A percentile compares a stretch with the other conserved stretches of the same genome.
Evolutionary conservation across 257 asterid genomes (phyloP).

Genomic region (Fraxinus quadrangulata): DNA sequence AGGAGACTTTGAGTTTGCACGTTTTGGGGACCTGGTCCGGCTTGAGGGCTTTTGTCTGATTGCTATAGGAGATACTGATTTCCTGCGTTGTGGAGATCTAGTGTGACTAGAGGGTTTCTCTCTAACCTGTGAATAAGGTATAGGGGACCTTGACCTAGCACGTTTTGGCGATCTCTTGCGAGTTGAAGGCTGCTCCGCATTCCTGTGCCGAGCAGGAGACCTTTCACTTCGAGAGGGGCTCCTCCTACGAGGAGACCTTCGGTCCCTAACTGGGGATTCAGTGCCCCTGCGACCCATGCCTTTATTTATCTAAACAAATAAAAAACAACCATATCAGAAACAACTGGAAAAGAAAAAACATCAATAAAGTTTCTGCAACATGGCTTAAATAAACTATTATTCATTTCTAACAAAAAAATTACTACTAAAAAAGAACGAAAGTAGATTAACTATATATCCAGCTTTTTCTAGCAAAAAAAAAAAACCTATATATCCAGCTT

Average conservation of each 20-base stretch:
- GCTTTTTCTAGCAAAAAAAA: background rate
- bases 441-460: background rate
- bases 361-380: background rate
- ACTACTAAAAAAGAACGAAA: background rate
- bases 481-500: background rate
- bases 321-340: conserved; percentile 13
- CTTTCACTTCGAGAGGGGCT: conserved; percentile 61
- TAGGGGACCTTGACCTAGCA: conserved; percentile 44
- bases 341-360: background rate
- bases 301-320: background rate
- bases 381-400: background rate
- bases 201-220: conserved; percentile 59
- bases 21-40: conserved; percentile 43
- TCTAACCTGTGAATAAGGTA: conserved; percentile 36
- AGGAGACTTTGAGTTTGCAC: conserved; percentile 52
- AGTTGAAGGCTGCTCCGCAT: conserved; percentile 31
- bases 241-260: conserved; percentile 59
- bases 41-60: conserved; percentile 47
- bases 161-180: conserved; percentile 45
- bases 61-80: conserved; percentile 52
- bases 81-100: conserved; percentile 53
- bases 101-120: conserved; percentile 44
- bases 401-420: background rate
- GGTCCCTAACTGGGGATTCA: conserved; percentile 59
- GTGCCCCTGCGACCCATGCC: conserved; percentile 64